Percentiles rank a stretch among this genome's conserved stretches.
These are phyloP conservation scores for Magnaporthiopsis poae DNA, from an alignment of 2,329 filamentous ascomycete species.

Conservation along the genomic window DNA sequence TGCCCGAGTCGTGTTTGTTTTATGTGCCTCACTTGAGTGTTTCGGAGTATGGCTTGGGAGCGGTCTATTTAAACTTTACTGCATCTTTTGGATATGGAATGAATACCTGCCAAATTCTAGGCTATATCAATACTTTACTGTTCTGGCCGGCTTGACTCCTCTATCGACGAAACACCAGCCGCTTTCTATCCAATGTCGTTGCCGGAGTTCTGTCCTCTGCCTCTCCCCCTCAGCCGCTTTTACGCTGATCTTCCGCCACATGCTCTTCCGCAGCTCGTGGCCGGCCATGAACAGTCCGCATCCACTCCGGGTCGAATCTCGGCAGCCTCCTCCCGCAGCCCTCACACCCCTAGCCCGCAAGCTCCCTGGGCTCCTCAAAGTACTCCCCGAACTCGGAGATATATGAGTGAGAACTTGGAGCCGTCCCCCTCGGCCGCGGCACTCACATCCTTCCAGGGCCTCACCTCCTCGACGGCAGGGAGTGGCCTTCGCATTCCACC, in stretches of 20 bases:
- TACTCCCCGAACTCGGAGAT: slow-evolving; percentile 3
- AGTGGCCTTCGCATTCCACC: slow-evolving; percentile 32
- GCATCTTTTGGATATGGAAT: too few species aligned
- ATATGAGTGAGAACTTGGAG: not conserved
- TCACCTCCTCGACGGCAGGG: slow-evolving; percentile 38
- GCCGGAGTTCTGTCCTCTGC: too few species aligned
- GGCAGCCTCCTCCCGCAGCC: slow-evolving; percentile 3
- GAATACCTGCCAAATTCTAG: too few species aligned
- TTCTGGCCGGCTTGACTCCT: not conserved
- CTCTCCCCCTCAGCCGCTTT: not conserved
- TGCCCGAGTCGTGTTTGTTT: too few species aligned
- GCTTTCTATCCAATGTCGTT: too few species aligned
- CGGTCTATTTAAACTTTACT: too few species aligned
- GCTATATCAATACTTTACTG: too few species aligned
- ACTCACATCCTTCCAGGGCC: slow-evolving; percentile 39
- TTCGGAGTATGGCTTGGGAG: too few species aligned
- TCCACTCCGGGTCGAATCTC: slow-evolving; percentile 9
- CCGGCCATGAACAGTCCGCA: slow-evolving; percentile 10
- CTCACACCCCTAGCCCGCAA: not conserved
- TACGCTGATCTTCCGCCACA: slow-evolving; percentile 10
- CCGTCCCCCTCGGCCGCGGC: not conserved
- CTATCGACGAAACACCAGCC: not conserved
- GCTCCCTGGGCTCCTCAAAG: slow-evolving; percentile 3
- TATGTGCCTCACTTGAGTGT: too few species aligned
- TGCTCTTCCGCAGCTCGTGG: slow-evolving; percentile 11